A percentile compares a stretch with the other conserved stretches of the same genome.
These are phyloP conservation scores for Phenoliferia sp. DNA, from an alignment of 1,284 basidiomycete species.

Conservation along the genomic window DNA sequence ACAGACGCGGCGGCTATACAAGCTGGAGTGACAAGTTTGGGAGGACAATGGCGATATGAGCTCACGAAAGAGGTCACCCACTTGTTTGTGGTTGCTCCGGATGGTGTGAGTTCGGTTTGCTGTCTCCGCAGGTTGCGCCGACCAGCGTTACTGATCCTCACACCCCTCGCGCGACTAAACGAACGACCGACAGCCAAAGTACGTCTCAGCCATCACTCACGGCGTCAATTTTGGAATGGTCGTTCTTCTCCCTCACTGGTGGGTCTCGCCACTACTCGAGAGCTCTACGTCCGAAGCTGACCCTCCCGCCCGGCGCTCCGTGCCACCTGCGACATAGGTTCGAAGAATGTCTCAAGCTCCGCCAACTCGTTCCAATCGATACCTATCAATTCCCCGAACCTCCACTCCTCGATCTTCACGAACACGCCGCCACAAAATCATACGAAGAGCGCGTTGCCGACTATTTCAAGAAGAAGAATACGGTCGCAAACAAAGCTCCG, in stretches of 20 bases:
- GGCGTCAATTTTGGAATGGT: conserved; percentile 32
- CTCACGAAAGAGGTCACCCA: conserved; percentile 81
- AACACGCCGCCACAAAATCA: conserved; percentile 23
- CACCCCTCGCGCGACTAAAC: too few relatives aligned
- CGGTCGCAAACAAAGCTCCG: neutral
- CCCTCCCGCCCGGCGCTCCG: too few relatives aligned
- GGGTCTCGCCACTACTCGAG: neutral
- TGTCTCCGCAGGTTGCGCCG: neutral
- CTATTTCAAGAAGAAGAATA: conserved; percentile 5
- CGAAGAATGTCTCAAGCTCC: conserved; percentile 60
- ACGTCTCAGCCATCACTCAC: conserved; percentile 30
- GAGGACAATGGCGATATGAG: conserved; percentile 70
- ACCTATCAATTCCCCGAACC: conserved; percentile 65
- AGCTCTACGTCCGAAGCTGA: neutral
- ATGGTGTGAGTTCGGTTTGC: conserved; percentile 32
- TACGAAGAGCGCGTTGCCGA: conserved; percentile 23
- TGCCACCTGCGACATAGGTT: conserved; percentile 25
- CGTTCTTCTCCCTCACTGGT: conserved; percentile 38
- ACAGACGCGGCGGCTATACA: conserved; percentile 67
- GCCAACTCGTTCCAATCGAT: conserved; percentile 52
- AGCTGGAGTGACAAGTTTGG: conserved; percentile 66
- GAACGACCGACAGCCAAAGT: conserved; percentile 29
- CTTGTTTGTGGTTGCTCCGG: conserved; percentile 58
- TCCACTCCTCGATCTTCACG: conserved; percentile 25
- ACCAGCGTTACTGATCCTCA: too few relatives aligned